Evolutionary conservation across 257 asterid genomes (phyloP).

Genomic region (Capsicum chinense): DNA sequence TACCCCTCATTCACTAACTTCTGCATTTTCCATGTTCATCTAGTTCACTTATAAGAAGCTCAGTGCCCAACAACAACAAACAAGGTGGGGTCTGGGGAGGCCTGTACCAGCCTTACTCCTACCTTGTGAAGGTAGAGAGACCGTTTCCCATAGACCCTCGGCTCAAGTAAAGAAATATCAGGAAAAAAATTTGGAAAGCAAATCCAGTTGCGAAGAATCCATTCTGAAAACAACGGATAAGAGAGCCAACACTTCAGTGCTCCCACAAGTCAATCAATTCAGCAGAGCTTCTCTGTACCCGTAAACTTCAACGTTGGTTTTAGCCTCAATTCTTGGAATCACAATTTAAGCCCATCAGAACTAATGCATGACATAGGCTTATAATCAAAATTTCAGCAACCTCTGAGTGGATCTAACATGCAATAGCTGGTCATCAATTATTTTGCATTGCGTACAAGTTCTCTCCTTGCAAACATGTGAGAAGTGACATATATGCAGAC

Average conservation of each 20-base stretch:
- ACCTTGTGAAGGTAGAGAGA: background rate
- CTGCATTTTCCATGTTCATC: conserved; percentile 7
- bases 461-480: background rate
- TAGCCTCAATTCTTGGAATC: background rate
- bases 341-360: background rate
- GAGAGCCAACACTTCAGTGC: background rate
- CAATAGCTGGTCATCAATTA: conserved; percentile 2
- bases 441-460: background rate
- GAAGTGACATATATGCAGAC: background rate
- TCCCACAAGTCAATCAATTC: background rate
- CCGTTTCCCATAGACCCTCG: background rate
- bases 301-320: conserved; percentile 9
- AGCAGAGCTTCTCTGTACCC: background rate
- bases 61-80: background rate
- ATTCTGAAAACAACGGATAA: background rate
- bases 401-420: background rate
- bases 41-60: background rate
- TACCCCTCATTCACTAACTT: background rate
- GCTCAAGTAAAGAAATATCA: background rate
- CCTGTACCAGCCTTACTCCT: background rate
- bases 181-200: background rate
- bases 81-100: background rate
- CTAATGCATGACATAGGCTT: conserved; percentile 1
- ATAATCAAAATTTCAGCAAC: background rate
- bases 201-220: background rate